A percentile compares a stretch with the other conserved stretches of the same genome.
Conservation (phyloP, 2,329 filamentous ascomycete genomes). For the Scytalidium sp. region DNA sequence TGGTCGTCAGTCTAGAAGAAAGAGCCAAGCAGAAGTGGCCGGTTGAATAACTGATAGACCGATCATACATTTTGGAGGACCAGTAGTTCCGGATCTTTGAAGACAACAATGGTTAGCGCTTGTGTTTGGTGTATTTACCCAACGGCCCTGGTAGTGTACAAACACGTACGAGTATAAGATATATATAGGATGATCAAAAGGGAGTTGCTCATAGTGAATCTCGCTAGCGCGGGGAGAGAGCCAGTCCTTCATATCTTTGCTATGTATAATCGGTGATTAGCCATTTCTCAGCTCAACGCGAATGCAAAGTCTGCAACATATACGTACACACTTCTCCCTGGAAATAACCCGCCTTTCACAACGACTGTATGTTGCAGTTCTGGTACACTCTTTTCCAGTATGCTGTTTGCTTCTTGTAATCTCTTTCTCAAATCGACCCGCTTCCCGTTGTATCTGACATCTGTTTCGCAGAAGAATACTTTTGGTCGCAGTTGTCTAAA, state of each 20-base stretch:
- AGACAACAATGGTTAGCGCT: no score
- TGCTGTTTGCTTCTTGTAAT: constrained; percentile 33
- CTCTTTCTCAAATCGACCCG: constrained; percentile 66
- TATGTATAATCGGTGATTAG: not conserved
- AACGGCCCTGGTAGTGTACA: no score
- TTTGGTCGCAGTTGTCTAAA: constrained; percentile 67
- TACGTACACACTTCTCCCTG: not conserved
- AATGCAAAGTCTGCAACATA: not conserved
- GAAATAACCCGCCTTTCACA: not conserved
- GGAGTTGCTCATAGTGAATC: constrained; percentile 8
- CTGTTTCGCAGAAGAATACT: constrained; percentile 76
- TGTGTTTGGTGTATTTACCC: no score
- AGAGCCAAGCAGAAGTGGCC: no score
- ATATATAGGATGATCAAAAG: constrained; percentile 66
- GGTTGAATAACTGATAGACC: no score
- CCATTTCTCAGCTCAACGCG: not conserved
- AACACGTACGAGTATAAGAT: constrained; percentile 71
- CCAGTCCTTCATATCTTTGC: not conserved
- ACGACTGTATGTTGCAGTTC: not conserved
- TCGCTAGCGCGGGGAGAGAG: not conserved
- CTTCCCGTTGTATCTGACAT: constrained; percentile 73
- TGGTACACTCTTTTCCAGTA: not conserved
- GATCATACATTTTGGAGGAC: constrained; percentile 77
- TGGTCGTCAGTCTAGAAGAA: no score
- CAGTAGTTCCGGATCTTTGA: constrained; percentile 53